Base-by-base conservation (phyloP, 2,329 filamentous ascomycete species). In the Xylariales sp. region DNA sequence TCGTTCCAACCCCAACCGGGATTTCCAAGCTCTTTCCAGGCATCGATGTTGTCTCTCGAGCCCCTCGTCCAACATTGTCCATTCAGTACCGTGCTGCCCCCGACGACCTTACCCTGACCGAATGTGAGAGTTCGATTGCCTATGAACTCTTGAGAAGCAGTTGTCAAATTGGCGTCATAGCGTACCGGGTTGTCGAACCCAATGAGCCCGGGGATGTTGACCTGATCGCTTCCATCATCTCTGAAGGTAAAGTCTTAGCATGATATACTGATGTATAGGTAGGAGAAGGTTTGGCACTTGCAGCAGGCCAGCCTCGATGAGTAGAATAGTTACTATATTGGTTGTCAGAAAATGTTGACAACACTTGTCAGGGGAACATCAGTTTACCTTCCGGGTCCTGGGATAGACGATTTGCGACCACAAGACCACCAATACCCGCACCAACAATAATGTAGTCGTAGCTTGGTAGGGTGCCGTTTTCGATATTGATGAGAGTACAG, bases 1-100 rank as follows among this genome's bases (percentile, higher is more conserved):
- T 57, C 59, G 2, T 64, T 46, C 63, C 65, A 70, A 14, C 63
- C 61, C 68, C 68, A 71, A 2, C 60, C 62, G 1, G 58, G 54
- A 33, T 67, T 68, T 0, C 65, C 66, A 5, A 71, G 52, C 4
- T 57, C 56, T 40, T 62, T 62, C 68, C 68, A 71, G 20, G 61
- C 61, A 31, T 71, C 62, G 38, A 66, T 70, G 44, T 69, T 65
- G 11, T 54, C 57, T 5, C 52, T 56, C 11, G 62, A 57, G 5
- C 65, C 65, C 15, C 66, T 53, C 15, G 58, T 63, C 55, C 64
- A 69, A 37, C 64, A 63, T 49, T 69, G 56, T 12, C 66, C 66
- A 41, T 69, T 69, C 39, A 66, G 46, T 14, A 64, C 51, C 0
- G 60, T 66, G 22, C 65, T 64, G 5, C 66, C 65, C 2, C 66